Base-by-base conservation (phyloP, 495 filamentous ascomycete genomes). In the Evansstolkia leycettana region DNA sequence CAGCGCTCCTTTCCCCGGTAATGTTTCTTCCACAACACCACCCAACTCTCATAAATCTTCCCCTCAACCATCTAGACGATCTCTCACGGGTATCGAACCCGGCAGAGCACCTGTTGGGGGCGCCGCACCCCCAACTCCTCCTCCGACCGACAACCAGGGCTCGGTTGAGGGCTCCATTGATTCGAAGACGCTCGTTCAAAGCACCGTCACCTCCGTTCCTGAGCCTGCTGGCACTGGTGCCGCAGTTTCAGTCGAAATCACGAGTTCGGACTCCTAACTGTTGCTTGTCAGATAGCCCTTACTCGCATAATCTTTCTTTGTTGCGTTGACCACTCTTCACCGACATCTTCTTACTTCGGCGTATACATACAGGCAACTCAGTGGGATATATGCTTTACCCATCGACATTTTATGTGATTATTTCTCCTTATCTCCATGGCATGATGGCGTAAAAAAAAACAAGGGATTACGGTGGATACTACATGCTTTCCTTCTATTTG, bases 41-140 rank as follows among this genome's bases (percentile, higher is more conserved):
- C 61, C 64, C 0, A 56, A 60, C 38, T 65, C 61, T 13, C 61
- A 67, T 50, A 67, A 67, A 45, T 64, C 61, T 16, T 62, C 62
- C 12, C 63, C 63, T 1, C 63, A 64, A 23, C 59, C 59, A 0
- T 41, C 51, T 17, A 61, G 55, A 46, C 58, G 63, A 17, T 46
- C 54, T 4, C 49, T 65, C 5, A 48, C 54, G 15, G 47, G 42
- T 11, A 33, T 54, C 17, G 55, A 60, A n/a, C 50, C 37, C 31
- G 35, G 48, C 11, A 48, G 53, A 33, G 51, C 41, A 2, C 46
- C 51, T 20, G 48, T 62, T 30, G 48, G 53, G 13, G 63, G 56
- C 15, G 55, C 54, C 4, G 60, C 61, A 1, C 63, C 63, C 3
- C 61, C 61, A 7, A 67, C 63, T 3, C 63, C 63, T 17, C 63